Conservation (phyloP, 805 yeast species). For the Ascoidea asiatica region DNA sequence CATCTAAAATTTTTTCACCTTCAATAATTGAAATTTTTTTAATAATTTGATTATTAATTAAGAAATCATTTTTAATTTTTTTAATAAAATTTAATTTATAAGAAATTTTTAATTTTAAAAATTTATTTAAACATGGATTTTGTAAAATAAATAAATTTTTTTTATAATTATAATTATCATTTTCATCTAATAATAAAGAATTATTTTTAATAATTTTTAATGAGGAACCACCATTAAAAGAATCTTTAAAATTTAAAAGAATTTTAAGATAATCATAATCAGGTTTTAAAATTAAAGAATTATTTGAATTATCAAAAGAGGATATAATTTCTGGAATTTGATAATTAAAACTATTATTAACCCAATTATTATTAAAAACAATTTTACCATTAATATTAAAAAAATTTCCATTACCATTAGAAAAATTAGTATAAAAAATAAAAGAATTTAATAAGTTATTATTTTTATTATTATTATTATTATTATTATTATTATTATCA, state of each 20-base stretch:
- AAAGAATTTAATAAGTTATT: constrained; percentile 1
- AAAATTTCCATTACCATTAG: constrained; percentile 23
- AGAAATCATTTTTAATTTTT: constrained; percentile 7
- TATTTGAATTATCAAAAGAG: not conserved
- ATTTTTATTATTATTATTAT: not conserved
- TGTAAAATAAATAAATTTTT: constrained; percentile 17
- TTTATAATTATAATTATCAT: constrained; percentile 12
- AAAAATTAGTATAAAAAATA: constrained; percentile 26
- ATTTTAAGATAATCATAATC: constrained; percentile 10
- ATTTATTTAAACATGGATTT: constrained; percentile 13
- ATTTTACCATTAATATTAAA: constrained; percentile 19
- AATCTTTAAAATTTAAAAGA: constrained; percentile 14
- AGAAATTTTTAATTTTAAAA: constrained; percentile 11
- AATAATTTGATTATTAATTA: not conserved
- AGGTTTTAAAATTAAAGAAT: constrained; percentile 8
- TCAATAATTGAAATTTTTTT: not conserved
- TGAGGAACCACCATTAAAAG: constrained; percentile 23
- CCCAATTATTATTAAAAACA: constrained; percentile 21
- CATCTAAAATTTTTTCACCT: not conserved
- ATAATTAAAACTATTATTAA: constrained; percentile 21
- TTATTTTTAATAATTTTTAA: constrained; percentile 17
- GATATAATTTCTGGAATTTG: constrained; percentile 18
- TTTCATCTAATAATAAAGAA: constrained; percentile 8
- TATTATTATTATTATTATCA: not conserved
- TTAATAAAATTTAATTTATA: constrained; percentile 16